phyloP scores from a whole-genome alignment of 192 early-diverging fungal species.

The Phycomyces blakesleeanus region DNA sequence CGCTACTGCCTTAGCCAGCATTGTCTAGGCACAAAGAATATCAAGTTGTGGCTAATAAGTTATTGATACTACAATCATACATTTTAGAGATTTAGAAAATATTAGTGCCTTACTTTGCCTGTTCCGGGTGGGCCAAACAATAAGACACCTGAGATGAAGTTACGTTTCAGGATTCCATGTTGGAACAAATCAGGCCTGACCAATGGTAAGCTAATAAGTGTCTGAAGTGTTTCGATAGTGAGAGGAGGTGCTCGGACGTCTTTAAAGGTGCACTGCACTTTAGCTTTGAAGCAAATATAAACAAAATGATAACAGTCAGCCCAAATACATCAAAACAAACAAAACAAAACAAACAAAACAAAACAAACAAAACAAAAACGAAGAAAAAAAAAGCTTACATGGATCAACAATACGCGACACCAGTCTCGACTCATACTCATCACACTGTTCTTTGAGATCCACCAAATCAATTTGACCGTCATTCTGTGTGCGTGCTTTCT shows the following conservation, averaged over 20 bases:
- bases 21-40: too few species aligned
- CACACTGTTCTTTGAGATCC: slow-evolving; percentile 37
- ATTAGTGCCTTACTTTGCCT: slow-evolving; percentile 66
- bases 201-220: slow-evolving; percentile 75
- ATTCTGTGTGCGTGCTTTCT: neutral
- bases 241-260: slow-evolving; percentile 72
- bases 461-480: slow-evolving; percentile 12
- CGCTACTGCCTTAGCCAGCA: slow-evolving; percentile 81
- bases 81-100: too few species aligned
- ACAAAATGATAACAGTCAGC: slow-evolving; percentile 26
- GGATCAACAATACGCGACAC: slow-evolving; percentile 80
- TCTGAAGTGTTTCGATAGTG: slow-evolving; percentile 85
- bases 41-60: too few species aligned
- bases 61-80: too few species aligned
- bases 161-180: slow-evolving; percentile 61
- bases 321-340: too few species aligned
- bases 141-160: slow-evolving; percentile 73
- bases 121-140: slow-evolving; percentile 89
- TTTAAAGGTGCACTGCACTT: slow-evolving; percentile 55
- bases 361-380: neutral
- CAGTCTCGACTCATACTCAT: slow-evolving; percentile 74
- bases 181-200: slow-evolving; percentile 75
- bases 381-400: slow-evolving; percentile 30
- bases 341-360: too few species aligned
- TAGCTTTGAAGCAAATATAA: slow-evolving; percentile 34